Evolutionary conservation across 1,139 yeast genomes (phyloP), one percentile per base, ranked within the genome.

Genomic region (Entelexis sorbosivorans): DNA sequence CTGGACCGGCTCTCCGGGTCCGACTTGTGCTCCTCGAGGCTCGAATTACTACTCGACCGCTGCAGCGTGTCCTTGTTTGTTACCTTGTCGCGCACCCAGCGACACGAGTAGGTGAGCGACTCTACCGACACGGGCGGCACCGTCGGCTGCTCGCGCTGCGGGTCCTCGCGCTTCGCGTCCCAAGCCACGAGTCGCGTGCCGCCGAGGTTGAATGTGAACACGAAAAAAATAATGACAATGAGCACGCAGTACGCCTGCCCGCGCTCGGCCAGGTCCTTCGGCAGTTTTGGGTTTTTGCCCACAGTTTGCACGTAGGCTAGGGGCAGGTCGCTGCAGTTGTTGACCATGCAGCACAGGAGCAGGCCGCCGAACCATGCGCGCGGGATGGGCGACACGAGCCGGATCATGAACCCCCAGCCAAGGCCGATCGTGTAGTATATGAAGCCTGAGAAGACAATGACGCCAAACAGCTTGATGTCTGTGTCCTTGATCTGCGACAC

Each of bases 181-280:
- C 77, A 69, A 49, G 79, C 82, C n/a, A 87, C 73, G 52, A 87
- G 66, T 54, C 79, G 72, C 64, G 78, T 82, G 3, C 88, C 76
- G 2, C 96, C 96, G 42, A 82, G 65, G 58, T 84, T 82, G 67
- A 88, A 89, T 58, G 86, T 82, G 59, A 76, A 73, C 24, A 85
- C 65, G 36, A 82, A 71, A 64, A 85, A 91, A 34, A 82, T 73
- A 5, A 88, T 83, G 52, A 84, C 70, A 61, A 81, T 86, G 44
- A 89, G 81, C 64, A 89, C 82, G 20, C 86, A 82, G 65, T 84
- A 87, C 0, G 96, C 95, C 32, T 84, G 85, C 14, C 97, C 97
- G 59, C 77, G 76, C 53, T 78, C 76, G 32, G 87, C 86, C 57
- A 85, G 78, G 2, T 65, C 75, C 1, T 69, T 55, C 0, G 78